Conservation (phyloP, 176 grass and related monocot genomes). For the maize (Zea mays) region Zm-B73-REFERENCE-NAM-5.0 NC_050101.1:104775501-104776000, state of each 20-base stretch:
- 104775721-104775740: neutral
- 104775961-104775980: neutral
- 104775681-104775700: too few relatives aligned
- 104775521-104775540: too few relatives aligned
- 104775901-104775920: neutral
- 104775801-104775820: neutral
- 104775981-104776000: neutral
- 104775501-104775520: too few relatives aligned
- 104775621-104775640: too few relatives aligned
- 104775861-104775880: neutral
- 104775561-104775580: too few relatives aligned
- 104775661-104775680: too few relatives aligned
- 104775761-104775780: neutral
- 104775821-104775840: neutral
- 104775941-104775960: neutral
- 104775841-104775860: neutral
- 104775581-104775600: too few relatives aligned
- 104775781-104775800: neutral
- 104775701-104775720: neutral
- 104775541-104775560: too few relatives aligned
- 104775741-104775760: neutral
- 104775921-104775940: neutral
- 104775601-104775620: too few relatives aligned
- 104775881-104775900: neutral
- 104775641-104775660: too few relatives aligned